Evolutionary conservation across 2,329 filamentous ascomycete genomes (phyloP).

Genomic region (Aspergillus transmontanensis): DNA sequence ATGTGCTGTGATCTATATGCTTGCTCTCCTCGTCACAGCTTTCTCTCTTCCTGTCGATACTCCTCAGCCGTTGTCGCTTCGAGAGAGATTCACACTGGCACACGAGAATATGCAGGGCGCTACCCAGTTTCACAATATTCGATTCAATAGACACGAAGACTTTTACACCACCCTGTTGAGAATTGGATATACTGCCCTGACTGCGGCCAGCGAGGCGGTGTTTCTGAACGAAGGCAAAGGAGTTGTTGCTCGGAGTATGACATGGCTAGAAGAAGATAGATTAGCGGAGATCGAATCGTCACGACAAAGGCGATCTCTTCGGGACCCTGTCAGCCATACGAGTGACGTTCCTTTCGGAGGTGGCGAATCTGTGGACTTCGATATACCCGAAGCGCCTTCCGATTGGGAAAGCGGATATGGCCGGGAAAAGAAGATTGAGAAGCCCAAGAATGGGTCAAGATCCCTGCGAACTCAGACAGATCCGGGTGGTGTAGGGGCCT

Average conservation of each 20-base stretch:
- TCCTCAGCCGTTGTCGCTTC: constrained; percentile 48
- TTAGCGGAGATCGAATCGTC: constrained; percentile 71
- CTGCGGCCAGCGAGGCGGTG: constrained; percentile 91
- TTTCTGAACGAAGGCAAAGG: constrained; percentile 87
- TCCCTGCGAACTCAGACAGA: constrained; percentile 39
- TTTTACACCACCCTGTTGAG: constrained; percentile 91
- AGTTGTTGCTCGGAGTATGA: constrained; percentile 73
- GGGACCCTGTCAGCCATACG: constrained; percentile 18
- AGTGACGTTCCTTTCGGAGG: constrained; percentile 31
- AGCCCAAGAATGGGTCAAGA: constrained; percentile 36
- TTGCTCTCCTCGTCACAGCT: constrained; percentile 77
- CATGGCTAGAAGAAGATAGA: constrained; percentile 90
- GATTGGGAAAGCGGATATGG: constrained; percentile 51
- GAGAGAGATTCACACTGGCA: constrained; percentile 68
- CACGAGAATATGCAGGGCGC: constrained; percentile 92
- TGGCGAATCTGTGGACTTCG: constrained; percentile 38
- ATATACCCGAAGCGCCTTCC: constrained; percentile 32
- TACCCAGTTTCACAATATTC: constrained; percentile 77
- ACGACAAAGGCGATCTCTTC: constrained; percentile 30
- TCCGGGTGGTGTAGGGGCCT: constrained; percentile 71
- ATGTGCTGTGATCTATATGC: constrained; percentile 74
- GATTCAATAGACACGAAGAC: constrained; percentile 84
- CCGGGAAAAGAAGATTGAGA: constrained; percentile 49
- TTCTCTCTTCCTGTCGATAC: constrained; percentile 62
- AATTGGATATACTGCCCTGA: constrained; percentile 83